A percentile compares a stretch with the other conserved stretches of the same genome.
These are phyloP conservation scores for Malus sieversii DNA, from an alignment of 306 rosid species.

Conservation along the genomic window DNA sequence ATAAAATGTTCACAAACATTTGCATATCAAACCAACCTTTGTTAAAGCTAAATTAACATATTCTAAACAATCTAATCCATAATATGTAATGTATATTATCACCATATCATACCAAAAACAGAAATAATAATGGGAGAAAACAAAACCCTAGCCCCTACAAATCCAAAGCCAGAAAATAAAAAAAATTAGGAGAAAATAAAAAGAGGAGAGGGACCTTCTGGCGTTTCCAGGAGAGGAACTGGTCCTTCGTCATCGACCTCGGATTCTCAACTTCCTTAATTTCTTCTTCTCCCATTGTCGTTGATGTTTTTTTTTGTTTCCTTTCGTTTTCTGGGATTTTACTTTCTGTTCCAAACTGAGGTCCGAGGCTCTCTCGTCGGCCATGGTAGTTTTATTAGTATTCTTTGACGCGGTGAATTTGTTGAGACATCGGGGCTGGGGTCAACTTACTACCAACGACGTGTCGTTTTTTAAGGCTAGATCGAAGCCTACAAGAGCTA, in stretches of 20 bases:
- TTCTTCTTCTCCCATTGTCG: slow-evolving; percentile 24
- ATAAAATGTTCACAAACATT: background rate
- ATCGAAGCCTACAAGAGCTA: too few relatives aligned
- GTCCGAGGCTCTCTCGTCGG: background rate
- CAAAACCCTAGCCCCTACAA: background rate
- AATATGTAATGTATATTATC: background rate
- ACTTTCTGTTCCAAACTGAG: background rate
- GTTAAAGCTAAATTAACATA: background rate
- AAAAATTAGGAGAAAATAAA: background rate
- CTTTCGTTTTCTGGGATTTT: background rate
- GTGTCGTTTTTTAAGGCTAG: too few relatives aligned
- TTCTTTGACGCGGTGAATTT: background rate
- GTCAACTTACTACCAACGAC: background rate
- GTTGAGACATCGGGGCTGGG: background rate
- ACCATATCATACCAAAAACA: background rate
- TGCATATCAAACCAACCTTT: background rate
- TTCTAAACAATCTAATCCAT: background rate
- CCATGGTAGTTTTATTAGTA: too few relatives aligned
- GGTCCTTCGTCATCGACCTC: slow-evolving; percentile 29
- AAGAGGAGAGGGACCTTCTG: slow-evolving; percentile 44
- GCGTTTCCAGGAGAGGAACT: slow-evolving; percentile 80
- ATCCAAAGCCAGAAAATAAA: background rate
- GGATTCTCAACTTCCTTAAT: slow-evolving; percentile 29
- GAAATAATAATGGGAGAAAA: background rate
- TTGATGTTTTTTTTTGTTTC: slow-evolving; percentile 25